Conservation (phyloP, 768 basidiomycete species). For the Boletellus emodensis region DNA sequence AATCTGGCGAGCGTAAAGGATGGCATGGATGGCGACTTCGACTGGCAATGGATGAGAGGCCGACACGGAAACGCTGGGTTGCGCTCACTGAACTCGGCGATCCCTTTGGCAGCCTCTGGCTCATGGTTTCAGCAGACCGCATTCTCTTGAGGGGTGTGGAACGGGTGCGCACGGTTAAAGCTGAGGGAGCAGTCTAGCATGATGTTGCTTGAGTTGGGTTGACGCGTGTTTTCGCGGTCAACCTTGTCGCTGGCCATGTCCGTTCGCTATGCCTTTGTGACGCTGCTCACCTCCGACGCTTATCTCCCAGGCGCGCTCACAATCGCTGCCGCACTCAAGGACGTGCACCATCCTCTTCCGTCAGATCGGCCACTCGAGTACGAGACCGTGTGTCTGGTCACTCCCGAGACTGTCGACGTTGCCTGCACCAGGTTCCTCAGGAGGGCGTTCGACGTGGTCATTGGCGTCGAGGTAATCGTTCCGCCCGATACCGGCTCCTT, state of each 20-base stretch:
- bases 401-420: conserved; percentile 90
- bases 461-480: conserved; percentile 88
- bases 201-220: conserved; percentile 3
- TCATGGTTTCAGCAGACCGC: conserved; percentile 8
- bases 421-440: conserved; percentile 74
- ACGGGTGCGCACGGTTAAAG: conserved; percentile 35
- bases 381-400: conserved; percentile 84
- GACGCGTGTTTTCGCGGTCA: conserved; percentile 13
- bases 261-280: conserved; percentile 76
- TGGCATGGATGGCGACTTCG: conserved; percentile 89
- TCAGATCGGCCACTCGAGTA: conserved; percentile 51
- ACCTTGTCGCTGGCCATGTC: conserved; percentile 48
- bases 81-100: conserved; percentile 67
- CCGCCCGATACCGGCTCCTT: conserved; percentile 64
- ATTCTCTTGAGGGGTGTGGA: background rate
- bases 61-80: background rate
- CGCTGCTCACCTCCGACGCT: conserved; percentile 85
- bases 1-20: conserved; percentile 85
- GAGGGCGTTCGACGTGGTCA: conserved; percentile 75
- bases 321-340: conserved; percentile 78
- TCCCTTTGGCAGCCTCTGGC: conserved; percentile 59
- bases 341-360: conserved; percentile 48
- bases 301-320: conserved; percentile 94
- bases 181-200: conserved; percentile 32
- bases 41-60: conserved; percentile 46